Percentiles rank a stretch among this genome's conserved stretches.
Evolutionary conservation across 2,329 filamentous ascomycete genomes (phyloP).

Genomic region (Diplocarpon mali): DNA sequence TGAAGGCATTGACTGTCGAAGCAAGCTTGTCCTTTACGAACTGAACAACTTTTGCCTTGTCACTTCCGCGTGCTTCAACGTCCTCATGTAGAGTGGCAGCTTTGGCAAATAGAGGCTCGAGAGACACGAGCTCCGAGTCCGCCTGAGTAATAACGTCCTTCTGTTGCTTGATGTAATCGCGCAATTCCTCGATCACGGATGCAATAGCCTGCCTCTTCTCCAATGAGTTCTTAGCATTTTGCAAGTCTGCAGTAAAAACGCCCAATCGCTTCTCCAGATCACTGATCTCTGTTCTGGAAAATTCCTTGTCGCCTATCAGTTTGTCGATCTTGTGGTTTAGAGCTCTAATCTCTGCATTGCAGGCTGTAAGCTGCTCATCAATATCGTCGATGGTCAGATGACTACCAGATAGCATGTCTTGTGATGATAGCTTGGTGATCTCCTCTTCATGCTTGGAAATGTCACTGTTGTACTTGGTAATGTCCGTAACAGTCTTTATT

Average conservation of each 20-base stretch:
- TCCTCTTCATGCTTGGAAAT: constrained; percentile 61
- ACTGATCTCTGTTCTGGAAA: constrained; percentile 55
- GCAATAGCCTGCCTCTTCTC: constrained; percentile 69
- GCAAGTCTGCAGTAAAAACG: constrained; percentile 63
- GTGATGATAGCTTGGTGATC: constrained; percentile 62
- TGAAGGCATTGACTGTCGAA: constrained; percentile 66
- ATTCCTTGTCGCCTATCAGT: constrained; percentile 59
- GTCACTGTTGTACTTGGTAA: constrained; percentile 61
- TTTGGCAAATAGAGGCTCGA: constrained; percentile 66
- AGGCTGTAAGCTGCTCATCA: constrained; percentile 58
- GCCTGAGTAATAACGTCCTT: constrained; percentile 57
- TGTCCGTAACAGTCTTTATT: constrained; percentile 63
- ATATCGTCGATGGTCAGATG: constrained; percentile 73
- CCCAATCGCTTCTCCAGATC: constrained; percentile 66
- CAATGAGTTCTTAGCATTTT: constrained; percentile 58
- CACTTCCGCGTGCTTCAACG: constrained; percentile 56
- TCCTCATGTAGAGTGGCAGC: constrained; percentile 71
- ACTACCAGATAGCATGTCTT: constrained; percentile 56
- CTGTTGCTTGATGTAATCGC: constrained; percentile 55
- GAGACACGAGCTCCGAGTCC: constrained; percentile 61
- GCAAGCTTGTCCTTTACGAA: constrained; percentile 61
- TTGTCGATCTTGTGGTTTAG: constrained; percentile 55
- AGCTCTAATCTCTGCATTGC: constrained; percentile 55
- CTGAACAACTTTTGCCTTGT: constrained; percentile 61
- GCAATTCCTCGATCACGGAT: constrained; percentile 62